A percentile compares a stretch with the other conserved stretches of the same genome.
Evolutionary conservation across 768 basidiomycete genomes (phyloP).

Genomic region (Pleurotus citrinopileatus): DNA sequence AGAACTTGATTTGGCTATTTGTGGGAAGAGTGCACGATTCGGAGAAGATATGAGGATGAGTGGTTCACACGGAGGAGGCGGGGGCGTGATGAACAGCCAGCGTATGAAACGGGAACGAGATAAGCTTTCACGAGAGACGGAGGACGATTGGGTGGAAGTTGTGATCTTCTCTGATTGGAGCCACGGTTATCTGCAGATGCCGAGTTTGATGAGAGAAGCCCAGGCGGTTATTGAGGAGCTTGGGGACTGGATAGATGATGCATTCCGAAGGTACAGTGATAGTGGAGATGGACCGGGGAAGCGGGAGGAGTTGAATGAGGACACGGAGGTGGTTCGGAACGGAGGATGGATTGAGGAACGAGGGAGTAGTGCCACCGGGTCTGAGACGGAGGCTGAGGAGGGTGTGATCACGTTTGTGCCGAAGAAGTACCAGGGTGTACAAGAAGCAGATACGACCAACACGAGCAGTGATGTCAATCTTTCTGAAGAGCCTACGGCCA

Average conservation of each 20-base stretch:
- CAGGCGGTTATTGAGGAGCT: constrained; percentile 73
- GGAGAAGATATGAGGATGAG: constrained; percentile 67
- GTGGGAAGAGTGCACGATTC: constrained; percentile 60
- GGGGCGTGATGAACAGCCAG: constrained; percentile 27
- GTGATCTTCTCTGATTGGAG: constrained; percentile 95
- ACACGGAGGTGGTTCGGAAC: constrained; percentile 1
- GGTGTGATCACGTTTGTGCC: constrained; percentile 70
- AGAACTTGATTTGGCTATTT: constrained; percentile 63
- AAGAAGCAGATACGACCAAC: no score
- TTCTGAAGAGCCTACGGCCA: constrained; percentile 12
- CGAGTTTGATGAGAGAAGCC: constrained; percentile 79
- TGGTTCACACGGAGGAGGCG: constrained; percentile 25
- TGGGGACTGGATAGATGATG: constrained; percentile 88
- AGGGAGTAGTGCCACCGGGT: constrained; percentile 29
- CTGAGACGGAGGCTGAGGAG: constrained; percentile 69
- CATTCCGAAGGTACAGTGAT: constrained; percentile 48
- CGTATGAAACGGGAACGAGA: constrained; percentile 59
- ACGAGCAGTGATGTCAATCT: no score
- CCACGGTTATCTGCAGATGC: constrained; percentile 97
- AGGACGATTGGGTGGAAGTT: constrained; percentile 94
- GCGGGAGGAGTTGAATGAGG: background rate
- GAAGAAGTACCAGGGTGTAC: constrained; percentile 37
- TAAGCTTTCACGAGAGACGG: constrained; percentile 62
- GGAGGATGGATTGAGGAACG: background rate
- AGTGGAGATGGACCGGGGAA: constrained; percentile 13